Conservation (phyloP, 1,284 basidiomycete genomes). For the Gymnopus androsaceus region DNA sequence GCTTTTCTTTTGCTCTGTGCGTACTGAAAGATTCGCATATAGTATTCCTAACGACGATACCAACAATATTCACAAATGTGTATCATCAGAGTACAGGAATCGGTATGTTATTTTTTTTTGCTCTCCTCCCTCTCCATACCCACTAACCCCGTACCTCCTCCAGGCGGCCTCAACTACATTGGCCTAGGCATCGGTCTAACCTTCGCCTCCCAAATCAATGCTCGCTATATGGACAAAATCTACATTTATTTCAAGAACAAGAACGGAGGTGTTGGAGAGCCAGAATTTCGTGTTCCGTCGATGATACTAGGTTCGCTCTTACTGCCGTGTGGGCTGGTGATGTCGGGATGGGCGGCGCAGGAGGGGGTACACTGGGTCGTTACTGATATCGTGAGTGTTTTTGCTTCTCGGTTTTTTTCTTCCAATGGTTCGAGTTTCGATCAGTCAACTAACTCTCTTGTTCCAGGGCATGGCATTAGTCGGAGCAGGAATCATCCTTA, state of each 20-base stretch:
- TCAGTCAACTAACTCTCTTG: neutral
- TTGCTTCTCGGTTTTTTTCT: neutral
- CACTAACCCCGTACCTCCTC: neutral
- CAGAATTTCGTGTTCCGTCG: constrained; percentile 41
- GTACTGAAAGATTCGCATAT: constrained; percentile 1
- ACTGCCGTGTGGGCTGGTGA: constrained; percentile 56
- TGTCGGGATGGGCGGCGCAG: constrained; percentile 64
- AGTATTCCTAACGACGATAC: constrained; percentile 16
- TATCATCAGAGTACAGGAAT: constrained; percentile 9
- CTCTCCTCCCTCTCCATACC: constrained; percentile 10
- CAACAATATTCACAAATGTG: constrained; percentile 7
- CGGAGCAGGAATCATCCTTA: constrained; percentile 55
- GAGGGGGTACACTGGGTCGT: constrained; percentile 58
- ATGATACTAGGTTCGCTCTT: constrained; percentile 59
- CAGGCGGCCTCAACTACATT: constrained; percentile 13
- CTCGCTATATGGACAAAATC: constrained; percentile 21
- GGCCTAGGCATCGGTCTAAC: constrained; percentile 25
- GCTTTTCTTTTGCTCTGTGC: neutral
- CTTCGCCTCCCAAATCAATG: constrained; percentile 40
- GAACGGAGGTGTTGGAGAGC: constrained; percentile 14
- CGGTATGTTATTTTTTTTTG: neutral
- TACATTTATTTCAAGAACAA: constrained; percentile 15
- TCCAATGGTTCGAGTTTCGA: neutral
- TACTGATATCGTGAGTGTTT: constrained; percentile 48
- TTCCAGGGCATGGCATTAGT: constrained; percentile 59